Percentiles rank a stretch among this genome's conserved stretches.
Conservation (phyloP, 352 stramenopile species). For the Aphanomyces invadans region DNA sequence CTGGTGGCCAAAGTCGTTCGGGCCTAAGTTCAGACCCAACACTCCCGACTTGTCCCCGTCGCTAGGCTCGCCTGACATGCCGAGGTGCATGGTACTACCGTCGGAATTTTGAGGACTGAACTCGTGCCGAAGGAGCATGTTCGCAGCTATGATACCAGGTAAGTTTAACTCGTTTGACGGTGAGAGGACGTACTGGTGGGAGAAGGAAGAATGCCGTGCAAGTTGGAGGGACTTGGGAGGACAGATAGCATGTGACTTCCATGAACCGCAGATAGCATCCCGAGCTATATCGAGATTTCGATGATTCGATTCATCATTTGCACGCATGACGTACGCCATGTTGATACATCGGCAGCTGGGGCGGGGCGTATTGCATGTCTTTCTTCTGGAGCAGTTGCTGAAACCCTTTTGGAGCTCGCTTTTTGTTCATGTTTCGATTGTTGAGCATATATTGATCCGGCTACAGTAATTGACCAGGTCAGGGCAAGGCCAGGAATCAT, state of each 20-base stretch:
- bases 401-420: slow-evolving; percentile 63
- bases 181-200: slow-evolving; percentile 63
- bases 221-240: slow-evolving; percentile 63
- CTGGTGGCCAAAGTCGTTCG: slow-evolving; percentile 48
- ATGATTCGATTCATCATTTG: not conserved
- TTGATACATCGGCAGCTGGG: slow-evolving; percentile 59
- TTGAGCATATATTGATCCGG: slow-evolving; percentile 56
- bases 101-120: slow-evolving; percentile 56
- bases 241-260: slow-evolving; percentile 50
- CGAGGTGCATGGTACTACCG: slow-evolving; percentile 44
- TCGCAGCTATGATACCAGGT: slow-evolving; percentile 32
- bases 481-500: no score
- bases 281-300: slow-evolving; percentile 34
- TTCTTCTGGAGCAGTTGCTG: slow-evolving; percentile 76
- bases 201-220: slow-evolving; percentile 63
- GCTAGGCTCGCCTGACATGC: slow-evolving; percentile 27
- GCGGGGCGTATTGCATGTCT: slow-evolving; percentile 54
- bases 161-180: not conserved
- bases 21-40: slow-evolving; percentile 50
- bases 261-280: slow-evolving; percentile 50
- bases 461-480: not conserved
- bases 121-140: slow-evolving; percentile 66
- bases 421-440: slow-evolving; percentile 38
- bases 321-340: slow-evolving; percentile 39
- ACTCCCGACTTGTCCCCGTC: slow-evolving; percentile 42